Percentiles rank a stretch among this genome's conserved stretches.
Evolutionary conservation across 2,329 filamentous ascomycete genomes (phyloP).

Genomic region (Alternaria novae-zelandiae): DNA sequence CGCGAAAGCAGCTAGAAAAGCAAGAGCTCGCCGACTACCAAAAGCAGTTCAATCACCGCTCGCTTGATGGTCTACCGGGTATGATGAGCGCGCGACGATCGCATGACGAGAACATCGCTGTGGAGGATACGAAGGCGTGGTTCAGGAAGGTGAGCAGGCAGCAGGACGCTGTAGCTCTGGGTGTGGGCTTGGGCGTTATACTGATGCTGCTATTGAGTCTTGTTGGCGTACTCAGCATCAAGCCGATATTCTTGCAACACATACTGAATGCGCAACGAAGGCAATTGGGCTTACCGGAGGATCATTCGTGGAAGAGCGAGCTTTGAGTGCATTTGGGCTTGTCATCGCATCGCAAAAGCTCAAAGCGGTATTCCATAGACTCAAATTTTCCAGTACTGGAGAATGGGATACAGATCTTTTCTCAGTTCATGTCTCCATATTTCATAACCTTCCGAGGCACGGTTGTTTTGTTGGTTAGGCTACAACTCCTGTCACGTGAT

Average conservation of each 20-base stretch:
- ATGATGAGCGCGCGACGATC: conserved; percentile 56
- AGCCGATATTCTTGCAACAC: conserved; percentile 25
- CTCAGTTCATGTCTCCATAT: not conserved
- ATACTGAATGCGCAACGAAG: conserved; percentile 32
- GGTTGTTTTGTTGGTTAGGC: too few relatives aligned
- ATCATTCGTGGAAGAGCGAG: conserved; percentile 18
- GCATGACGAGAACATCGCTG: conserved; percentile 52
- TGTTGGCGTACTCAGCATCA: conserved; percentile 23
- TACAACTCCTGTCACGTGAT: too few relatives aligned
- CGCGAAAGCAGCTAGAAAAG: conserved; percentile 56
- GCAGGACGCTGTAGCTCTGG: conserved; percentile 28
- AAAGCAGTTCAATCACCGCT: conserved; percentile 58
- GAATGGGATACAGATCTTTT: too few relatives aligned
- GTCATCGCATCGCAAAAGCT: not conserved
- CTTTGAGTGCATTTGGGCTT: not conserved
- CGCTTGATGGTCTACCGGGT: conserved; percentile 33
- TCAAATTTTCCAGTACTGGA: too few relatives aligned
- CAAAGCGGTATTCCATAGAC: not conserved
- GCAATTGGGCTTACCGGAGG: conserved; percentile 27
- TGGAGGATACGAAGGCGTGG: conserved; percentile 50
- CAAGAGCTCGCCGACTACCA: conserved; percentile 64
- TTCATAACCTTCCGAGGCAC: not conserved
- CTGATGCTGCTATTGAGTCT: conserved; percentile 29
- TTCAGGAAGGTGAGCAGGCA: conserved; percentile 31
- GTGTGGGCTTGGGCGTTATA: conserved; percentile 25